phyloP scores from a whole-genome alignment of 495 filamentous ascomycete genomes.

The Aspergillus coremiiformis region DNA sequence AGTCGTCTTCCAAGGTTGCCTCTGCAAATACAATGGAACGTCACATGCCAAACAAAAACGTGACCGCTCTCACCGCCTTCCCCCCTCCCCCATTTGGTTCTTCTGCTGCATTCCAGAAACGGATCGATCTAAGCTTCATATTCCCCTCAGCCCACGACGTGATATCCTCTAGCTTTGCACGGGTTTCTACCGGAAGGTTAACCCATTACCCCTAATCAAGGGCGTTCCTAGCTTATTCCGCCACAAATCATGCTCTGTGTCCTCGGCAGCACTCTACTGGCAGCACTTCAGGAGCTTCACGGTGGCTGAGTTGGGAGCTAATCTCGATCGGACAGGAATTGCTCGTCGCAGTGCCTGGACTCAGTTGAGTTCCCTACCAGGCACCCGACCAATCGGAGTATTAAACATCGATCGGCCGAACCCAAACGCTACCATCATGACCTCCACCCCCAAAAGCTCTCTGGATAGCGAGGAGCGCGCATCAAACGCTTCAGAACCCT shows the following conservation, averaged over 20 bases:
- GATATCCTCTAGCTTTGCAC: neutral
- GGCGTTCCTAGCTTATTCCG: neutral
- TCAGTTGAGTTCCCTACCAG: no score
- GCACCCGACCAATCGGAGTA: no score
- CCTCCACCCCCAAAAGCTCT: conserved; percentile 25
- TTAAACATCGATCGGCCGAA: neutral
- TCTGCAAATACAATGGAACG: no score
- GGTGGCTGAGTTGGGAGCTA: conserved; percentile 15
- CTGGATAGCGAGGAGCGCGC: conserved; percentile 48
- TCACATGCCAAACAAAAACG: neutral
- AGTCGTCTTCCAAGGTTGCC: no score
- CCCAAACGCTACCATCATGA: conserved; percentile 19
- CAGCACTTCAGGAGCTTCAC: conserved; percentile 22
- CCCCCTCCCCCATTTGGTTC: neutral
- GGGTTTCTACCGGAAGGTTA: neutral
- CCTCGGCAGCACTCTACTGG: conserved; percentile 18
- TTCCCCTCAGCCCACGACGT: neutral
- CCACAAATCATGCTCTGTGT: conserved; percentile 23
- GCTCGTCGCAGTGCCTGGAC: no score
- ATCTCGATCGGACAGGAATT: neutral
- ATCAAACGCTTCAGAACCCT: conserved; percentile 27
- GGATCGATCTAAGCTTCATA: neutral
- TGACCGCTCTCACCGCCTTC: neutral
- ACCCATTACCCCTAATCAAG: neutral
- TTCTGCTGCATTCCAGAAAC: neutral